Conservation (phyloP, 2,329 filamentous ascomycete genomes). For the Blastomyces emzantsi region DNA sequence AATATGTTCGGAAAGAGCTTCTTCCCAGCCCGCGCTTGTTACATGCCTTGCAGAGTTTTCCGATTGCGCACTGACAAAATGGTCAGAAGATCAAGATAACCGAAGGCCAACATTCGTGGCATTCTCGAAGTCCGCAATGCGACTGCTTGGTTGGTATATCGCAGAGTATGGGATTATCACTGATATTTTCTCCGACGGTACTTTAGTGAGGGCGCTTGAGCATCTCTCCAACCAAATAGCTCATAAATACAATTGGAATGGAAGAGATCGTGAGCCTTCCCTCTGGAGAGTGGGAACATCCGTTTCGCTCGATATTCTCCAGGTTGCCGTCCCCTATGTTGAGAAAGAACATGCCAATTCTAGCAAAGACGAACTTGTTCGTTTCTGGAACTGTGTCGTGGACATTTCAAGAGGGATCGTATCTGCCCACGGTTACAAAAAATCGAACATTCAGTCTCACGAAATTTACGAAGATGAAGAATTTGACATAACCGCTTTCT, state of each 20-base stretch:
- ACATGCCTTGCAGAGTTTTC: constrained; percentile 57
- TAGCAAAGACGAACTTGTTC: constrained; percentile 37
- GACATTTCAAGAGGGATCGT: constrained; percentile 60
- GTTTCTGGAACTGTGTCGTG: constrained; percentile 63
- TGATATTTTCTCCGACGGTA: constrained; percentile 62
- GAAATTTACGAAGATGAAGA: constrained; percentile 59
- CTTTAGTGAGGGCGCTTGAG: constrained; percentile 55
- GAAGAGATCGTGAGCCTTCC: constrained; percentile 58
- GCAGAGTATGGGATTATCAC: constrained; percentile 40
- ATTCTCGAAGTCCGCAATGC: constrained; percentile 73
- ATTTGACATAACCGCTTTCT: constrained; percentile 73
- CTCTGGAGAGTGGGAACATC: constrained; percentile 76
- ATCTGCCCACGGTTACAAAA: constrained; percentile 50
- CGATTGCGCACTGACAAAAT: constrained; percentile 45
- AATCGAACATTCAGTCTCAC: constrained; percentile 33
- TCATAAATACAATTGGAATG: constrained; percentile 71
- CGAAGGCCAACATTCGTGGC: constrained; percentile 75
- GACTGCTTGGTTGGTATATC: constrained; percentile 47
- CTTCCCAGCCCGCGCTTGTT: constrained; percentile 30
- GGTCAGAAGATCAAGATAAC: constrained; percentile 29
- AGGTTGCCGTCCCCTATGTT: constrained; percentile 55
- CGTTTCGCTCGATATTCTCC: constrained; percentile 58
- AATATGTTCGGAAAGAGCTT: constrained; percentile 31
- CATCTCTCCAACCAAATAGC: constrained; percentile 61
- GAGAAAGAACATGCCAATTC: constrained; percentile 32